Evolutionary conservation across 768 basidiomycete genomes (phyloP).

Genomic region (Phylloporus arenicola): DNA sequence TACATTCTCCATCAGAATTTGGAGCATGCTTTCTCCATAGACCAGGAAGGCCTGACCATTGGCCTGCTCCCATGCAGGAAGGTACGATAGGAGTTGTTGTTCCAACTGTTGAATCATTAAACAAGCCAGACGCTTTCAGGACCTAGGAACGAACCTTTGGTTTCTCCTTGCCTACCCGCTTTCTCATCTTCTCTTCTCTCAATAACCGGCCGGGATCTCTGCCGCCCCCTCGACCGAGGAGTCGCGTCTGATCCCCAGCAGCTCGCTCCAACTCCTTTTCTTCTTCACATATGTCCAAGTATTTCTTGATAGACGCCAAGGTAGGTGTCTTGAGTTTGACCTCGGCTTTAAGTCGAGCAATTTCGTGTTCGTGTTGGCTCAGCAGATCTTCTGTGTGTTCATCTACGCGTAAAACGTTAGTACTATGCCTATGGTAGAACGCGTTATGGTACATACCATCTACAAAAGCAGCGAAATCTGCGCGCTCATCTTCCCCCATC

Average conservation of each 20-base stretch:
- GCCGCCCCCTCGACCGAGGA: slow-evolving; percentile 68
- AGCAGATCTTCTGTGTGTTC: slow-evolving; percentile 88
- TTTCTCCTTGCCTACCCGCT: slow-evolving; percentile 87
- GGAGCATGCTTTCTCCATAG: slow-evolving; percentile 76
- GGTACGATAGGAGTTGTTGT: slow-evolving; percentile 69
- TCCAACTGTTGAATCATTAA: slow-evolving; percentile 67
- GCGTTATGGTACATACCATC: slow-evolving; percentile 54
- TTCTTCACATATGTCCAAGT: slow-evolving; percentile 86
- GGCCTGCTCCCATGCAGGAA: slow-evolving; percentile 85
- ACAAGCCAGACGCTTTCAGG: not conserved
- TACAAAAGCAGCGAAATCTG: slow-evolving; percentile 73
- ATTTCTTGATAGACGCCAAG: slow-evolving; percentile 73
- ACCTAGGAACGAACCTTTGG: slow-evolving; percentile 56
- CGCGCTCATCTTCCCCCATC: slow-evolving; percentile 76
- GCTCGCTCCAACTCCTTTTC: slow-evolving; percentile 81
- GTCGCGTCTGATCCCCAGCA: slow-evolving; percentile 74
- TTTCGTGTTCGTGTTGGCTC: slow-evolving; percentile 79
- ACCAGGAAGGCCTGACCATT: slow-evolving; percentile 74
- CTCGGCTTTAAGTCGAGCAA: slow-evolving; percentile 76
- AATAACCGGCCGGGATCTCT: slow-evolving; percentile 82
- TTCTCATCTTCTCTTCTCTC: slow-evolving; percentile 96
- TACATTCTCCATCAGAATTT: slow-evolving; percentile 67
- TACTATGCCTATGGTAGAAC: not conserved
- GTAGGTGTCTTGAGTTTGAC: slow-evolving; percentile 72
- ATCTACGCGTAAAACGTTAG: slow-evolving; percentile 38